A percentile compares a stretch with the other conserved stretches of the same genome.
These are phyloP conservation scores for Astrothelium macrocarpum DNA, from an alignment of 495 filamentous ascomycete species.

Conservation along the genomic window DNA sequence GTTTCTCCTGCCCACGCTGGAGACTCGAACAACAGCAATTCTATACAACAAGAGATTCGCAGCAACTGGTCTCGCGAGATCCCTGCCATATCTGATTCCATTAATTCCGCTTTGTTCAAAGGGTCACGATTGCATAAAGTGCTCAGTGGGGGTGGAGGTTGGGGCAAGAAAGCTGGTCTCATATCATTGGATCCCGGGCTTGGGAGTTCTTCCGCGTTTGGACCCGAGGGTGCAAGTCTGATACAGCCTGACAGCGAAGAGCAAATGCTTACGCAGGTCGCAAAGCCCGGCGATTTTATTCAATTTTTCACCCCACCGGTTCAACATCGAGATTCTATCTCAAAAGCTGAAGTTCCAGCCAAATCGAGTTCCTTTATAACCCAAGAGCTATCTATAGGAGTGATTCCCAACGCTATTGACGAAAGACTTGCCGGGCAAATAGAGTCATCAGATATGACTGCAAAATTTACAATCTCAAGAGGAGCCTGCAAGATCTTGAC, in stretches of 20 bases:
- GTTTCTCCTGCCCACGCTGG: slow-evolving; percentile 38
- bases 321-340: neutral
- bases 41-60: slow-evolving; percentile 10
- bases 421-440: neutral
- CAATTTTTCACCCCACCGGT: slow-evolving; percentile 19
- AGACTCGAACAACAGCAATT: neutral
- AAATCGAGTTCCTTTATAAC: neutral
- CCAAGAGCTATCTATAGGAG: neutral
- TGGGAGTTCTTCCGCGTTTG: neutral
- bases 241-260: slow-evolving; percentile 8
- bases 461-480: neutral
- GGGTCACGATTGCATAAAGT: slow-evolving; percentile 32
- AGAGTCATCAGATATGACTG: neutral
- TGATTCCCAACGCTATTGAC: neutral
- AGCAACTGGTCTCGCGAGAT: slow-evolving; percentile 10
- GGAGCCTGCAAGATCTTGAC: neutral
- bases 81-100: neutral
- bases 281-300: slow-evolving; percentile 17
- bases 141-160: slow-evolving; percentile 80
- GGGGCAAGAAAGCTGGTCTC: slow-evolving; percentile 77
- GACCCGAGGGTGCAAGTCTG: neutral
- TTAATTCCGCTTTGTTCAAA: slow-evolving; percentile 40
- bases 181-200: slow-evolving; percentile 68
- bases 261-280: slow-evolving; percentile 15
- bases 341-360: neutral